phyloP scores from a whole-genome alignment of 2,329 filamentous ascomycete species.

The Raffaelea ambrosiae region DNA sequence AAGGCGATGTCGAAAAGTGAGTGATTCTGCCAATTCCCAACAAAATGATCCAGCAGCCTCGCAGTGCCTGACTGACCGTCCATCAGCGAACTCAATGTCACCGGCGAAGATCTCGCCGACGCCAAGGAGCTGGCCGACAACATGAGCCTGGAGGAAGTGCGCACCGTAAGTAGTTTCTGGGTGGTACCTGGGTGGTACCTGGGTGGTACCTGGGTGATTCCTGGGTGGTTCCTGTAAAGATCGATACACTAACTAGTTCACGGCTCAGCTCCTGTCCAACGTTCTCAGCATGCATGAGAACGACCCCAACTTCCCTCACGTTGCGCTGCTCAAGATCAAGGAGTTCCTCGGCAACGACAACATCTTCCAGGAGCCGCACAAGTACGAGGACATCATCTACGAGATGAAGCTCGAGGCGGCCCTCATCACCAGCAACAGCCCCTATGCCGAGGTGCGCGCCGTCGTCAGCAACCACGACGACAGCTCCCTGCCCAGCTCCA shows the following conservation, averaged over 20 bases:
- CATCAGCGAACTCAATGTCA: slow-evolving; percentile 11
- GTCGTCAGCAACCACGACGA: slow-evolving; percentile 50
- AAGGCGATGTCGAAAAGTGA: too few relatives aligned
- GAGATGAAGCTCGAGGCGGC: slow-evolving; percentile 43
- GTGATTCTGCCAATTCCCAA: too few relatives aligned
- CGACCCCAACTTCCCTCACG: slow-evolving; percentile 38
- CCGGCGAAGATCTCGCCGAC: slow-evolving; percentile 11
- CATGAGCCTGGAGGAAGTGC: slow-evolving; percentile 11
- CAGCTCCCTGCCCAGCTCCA: slow-evolving; percentile 38
- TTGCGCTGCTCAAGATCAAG: slow-evolving; percentile 30
- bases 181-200: background rate
- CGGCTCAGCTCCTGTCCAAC: slow-evolving; percentile 4
- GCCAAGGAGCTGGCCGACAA: slow-evolving; percentile 10
- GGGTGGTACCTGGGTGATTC: too few relatives aligned
- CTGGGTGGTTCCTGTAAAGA: background rate
- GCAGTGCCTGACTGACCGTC: too few relatives aligned
- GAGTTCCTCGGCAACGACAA: slow-evolving; percentile 34
- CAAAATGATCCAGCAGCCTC: too few relatives aligned
- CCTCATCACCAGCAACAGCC: slow-evolving; percentile 36
- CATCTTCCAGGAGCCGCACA: slow-evolving; percentile 34
- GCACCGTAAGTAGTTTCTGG: slow-evolving; percentile 2
- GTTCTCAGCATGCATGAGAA: slow-evolving; percentile 27
- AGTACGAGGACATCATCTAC: slow-evolving; percentile 34
- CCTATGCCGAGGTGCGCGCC: slow-evolving; percentile 48
- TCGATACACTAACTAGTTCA: too few relatives aligned